These are phyloP conservation scores for Cicer arietinum DNA, from an alignment of 306 rosid genomes.

Conservation along the genomic window DNA sequence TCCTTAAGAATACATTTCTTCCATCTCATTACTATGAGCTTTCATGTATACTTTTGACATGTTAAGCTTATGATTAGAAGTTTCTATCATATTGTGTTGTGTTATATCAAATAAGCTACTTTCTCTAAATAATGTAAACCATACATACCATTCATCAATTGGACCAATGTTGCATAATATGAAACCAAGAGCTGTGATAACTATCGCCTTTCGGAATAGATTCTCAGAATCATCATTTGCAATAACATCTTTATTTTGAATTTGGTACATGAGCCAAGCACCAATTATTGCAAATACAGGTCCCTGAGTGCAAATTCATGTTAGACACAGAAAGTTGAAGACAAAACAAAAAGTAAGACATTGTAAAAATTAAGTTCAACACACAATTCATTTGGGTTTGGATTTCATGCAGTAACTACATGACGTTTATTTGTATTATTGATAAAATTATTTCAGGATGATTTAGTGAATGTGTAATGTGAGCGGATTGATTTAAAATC, in stretches of 20 bases:
- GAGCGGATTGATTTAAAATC: neutral
- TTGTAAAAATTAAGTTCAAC: neutral
- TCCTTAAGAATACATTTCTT: neutral
- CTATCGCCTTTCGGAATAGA: slow-evolving; percentile 75
- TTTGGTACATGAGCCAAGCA: slow-evolving; percentile 87
- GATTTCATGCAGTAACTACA: neutral
- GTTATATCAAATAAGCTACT: neutral
- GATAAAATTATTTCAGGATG: neutral
- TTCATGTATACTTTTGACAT: slow-evolving; percentile 16
- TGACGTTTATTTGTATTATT: neutral
- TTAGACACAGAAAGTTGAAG: slow-evolving; percentile 1
- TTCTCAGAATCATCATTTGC: slow-evolving; percentile 59
- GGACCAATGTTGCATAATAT: slow-evolving; percentile 72
- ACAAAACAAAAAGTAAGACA: neutral
- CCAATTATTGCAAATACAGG: slow-evolving; percentile 90
- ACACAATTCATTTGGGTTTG: neutral
- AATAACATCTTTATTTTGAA: slow-evolving; percentile 66
- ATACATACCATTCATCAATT: slow-evolving; percentile 85
- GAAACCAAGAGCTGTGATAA: slow-evolving; percentile 66
- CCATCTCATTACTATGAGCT: neutral
- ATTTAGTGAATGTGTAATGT: neutral
- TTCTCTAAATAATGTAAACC: slow-evolving; percentile 19
- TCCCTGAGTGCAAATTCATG: slow-evolving; percentile 59
- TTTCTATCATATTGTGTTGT: slow-evolving; percentile 5
- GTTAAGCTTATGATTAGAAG: slow-evolving; percentile 5